phyloP scores from a whole-genome alignment of 345 rosid genomes.

The Euclidium syriacum region DNA sequence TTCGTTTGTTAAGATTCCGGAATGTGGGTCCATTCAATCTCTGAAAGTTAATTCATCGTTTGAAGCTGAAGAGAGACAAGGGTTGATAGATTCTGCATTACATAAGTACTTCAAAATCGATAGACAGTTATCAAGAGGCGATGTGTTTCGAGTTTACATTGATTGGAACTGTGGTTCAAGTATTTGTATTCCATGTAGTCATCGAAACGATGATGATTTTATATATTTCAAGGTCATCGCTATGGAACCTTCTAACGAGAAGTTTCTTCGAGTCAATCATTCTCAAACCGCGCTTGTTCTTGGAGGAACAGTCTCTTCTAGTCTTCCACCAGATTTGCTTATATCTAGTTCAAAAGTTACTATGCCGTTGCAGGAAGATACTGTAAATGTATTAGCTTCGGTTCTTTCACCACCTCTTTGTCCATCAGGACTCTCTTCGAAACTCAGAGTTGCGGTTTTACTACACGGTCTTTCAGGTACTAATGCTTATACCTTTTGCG shows the following conservation, averaged over 20 bases:
- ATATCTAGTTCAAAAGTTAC: constrained; percentile 41
- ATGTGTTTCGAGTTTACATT: constrained; percentile 58
- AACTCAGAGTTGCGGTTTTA: constrained; percentile 86
- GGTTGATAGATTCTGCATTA: constrained; percentile 73
- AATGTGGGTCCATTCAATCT: constrained; percentile 73
- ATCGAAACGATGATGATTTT: constrained; percentile 28
- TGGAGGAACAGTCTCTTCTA: constrained; percentile 74
- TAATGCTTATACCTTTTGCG: not conserved
- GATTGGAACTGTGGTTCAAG: constrained; percentile 76
- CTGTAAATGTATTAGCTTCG: constrained; percentile 63
- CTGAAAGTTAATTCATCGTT: constrained; percentile 50
- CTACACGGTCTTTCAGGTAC: constrained; percentile 70
- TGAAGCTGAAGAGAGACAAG: constrained; percentile 86
- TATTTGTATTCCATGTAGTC: constrained; percentile 66
- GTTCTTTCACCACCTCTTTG: constrained; percentile 80
- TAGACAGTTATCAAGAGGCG: constrained; percentile 67
- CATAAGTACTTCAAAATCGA: constrained; percentile 70
- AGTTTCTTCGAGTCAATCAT: constrained; percentile 62
- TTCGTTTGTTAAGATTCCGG: constrained; percentile 87
- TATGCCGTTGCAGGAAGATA: constrained; percentile 60
- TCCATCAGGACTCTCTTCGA: constrained; percentile 71
- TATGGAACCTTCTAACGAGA: constrained; percentile 84
- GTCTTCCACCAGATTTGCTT: constrained; percentile 71
- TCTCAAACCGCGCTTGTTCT: constrained; percentile 90
- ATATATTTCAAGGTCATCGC: constrained; percentile 91